Percentiles rank a stretch among this genome's conserved stretches.
These are phyloP conservation scores for Chamaenerion angustifolium DNA, from an alignment of 345 rosid species.

Conservation along the genomic window DNA sequence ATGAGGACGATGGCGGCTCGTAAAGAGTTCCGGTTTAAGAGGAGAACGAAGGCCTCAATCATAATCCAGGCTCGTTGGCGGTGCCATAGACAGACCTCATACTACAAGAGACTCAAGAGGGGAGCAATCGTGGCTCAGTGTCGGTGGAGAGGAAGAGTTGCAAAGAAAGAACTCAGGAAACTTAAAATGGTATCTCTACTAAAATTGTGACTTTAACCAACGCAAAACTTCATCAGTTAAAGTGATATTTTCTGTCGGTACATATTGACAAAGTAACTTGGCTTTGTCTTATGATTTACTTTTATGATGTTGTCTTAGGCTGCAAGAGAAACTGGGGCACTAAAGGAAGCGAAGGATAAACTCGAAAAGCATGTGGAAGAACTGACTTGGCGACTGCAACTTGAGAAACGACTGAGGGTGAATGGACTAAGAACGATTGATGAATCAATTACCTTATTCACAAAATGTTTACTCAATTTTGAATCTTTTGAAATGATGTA, in stretches of 20 bases:
- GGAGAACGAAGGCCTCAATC: constrained; percentile 9
- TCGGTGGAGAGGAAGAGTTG: constrained; percentile 30
- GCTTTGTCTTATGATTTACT: not conserved
- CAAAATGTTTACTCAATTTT: not conserved
- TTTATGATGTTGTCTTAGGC: constrained; percentile 14
- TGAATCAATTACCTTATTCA: not conserved
- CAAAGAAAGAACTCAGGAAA: constrained; percentile 26
- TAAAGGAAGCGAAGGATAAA: constrained; percentile 37
- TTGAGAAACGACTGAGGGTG: constrained; percentile 40
- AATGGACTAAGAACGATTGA: not conserved
- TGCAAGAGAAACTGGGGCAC: constrained; percentile 38
- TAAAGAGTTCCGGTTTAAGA: constrained; percentile 13
- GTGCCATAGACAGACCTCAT: constrained; percentile 16
- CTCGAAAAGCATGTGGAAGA: constrained; percentile 44
- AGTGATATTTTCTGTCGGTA: too few relatives aligned
- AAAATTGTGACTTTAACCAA: constrained; percentile 15
- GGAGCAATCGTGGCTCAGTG: constrained; percentile 21
- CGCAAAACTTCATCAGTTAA: too few relatives aligned
- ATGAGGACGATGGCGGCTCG: constrained; percentile 14
- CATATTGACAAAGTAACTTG: too few relatives aligned
- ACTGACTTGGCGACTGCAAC: constrained; percentile 33
- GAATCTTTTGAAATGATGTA: not conserved
- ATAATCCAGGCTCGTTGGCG: constrained; percentile 25
- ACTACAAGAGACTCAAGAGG: constrained; percentile 20
- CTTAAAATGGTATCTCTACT: constrained; percentile 35